Conservation (phyloP, 139 green algal genomes). For the Tetradesmus obliquus region DNA sequence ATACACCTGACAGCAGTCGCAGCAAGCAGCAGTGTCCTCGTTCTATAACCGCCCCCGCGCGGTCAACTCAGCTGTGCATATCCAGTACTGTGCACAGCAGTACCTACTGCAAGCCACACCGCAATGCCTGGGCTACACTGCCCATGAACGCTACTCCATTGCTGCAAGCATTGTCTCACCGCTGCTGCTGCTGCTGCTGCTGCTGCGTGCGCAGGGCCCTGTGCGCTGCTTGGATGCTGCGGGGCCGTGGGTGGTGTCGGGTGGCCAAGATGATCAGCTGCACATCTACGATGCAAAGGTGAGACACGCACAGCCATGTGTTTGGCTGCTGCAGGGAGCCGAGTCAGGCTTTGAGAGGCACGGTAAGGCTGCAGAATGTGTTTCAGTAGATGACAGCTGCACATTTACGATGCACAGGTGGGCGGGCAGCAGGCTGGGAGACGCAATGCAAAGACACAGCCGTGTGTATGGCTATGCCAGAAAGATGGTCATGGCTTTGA, state of each 20-base stretch:
- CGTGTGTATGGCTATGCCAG: too few species aligned
- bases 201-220: constrained; percentile 23
- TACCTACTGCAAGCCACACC: background rate
- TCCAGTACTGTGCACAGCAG: background rate
- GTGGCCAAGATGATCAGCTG: constrained; percentile 84
- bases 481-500: too few species aligned
- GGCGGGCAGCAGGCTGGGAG: too few species aligned
- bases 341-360: background rate
- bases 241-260: constrained; percentile 73
- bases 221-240: constrained; percentile 68
- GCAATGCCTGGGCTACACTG: background rate
- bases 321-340: background rate
- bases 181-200: constrained; percentile 9
- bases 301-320: background rate
- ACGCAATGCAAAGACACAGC: too few species aligned
- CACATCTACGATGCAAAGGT: constrained; percentile 86
- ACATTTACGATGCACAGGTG: too few species aligned
- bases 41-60: too few species aligned
- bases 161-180: background rate
- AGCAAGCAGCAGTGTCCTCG: background rate
- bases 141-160: background rate
- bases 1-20: background rate
- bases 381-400: too few species aligned
- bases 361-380: too few species aligned
- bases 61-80: too few species aligned